phyloP scores from a whole-genome alignment of 306 rosid species.

The Fagus sylvatica region DNA sequence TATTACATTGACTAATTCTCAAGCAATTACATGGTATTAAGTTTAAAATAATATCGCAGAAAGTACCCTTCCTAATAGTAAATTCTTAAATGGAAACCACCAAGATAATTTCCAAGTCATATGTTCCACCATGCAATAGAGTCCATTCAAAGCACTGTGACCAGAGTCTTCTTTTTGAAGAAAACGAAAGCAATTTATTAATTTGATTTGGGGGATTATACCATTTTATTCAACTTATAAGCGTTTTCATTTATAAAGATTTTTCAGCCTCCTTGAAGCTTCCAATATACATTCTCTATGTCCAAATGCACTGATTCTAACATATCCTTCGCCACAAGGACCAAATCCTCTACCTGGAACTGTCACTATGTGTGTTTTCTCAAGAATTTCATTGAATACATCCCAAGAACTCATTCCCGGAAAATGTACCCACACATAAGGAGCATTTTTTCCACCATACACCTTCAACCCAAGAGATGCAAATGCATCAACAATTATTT shows the following conservation, averaged over 20 bases:
- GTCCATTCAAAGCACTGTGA: no score
- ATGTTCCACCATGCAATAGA: no score
- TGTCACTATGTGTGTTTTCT: conserved; percentile 58
- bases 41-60: no score
- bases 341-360: conserved; percentile 71
- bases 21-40: no score
- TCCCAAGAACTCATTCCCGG: conserved; percentile 65
- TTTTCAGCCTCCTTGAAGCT: conserved; percentile 50
- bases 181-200: no score
- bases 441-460: conserved; percentile 64
- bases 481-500: conserved; percentile 49
- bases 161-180: no score
- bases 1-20: no score
- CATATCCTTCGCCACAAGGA: conserved; percentile 63
- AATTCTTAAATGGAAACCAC: no score
- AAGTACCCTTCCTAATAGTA: no score
- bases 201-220: no score
- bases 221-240: background rate
- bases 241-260: conserved; percentile 6
- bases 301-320: conserved; percentile 64
- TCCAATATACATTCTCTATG: conserved; percentile 47
- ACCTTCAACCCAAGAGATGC: conserved; percentile 52
- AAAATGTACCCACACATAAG: conserved; percentile 69
- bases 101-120: no score
- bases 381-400: conserved; percentile 50